Evolutionary conservation across 202 grass and related monocot species (phyloP), one percentile per base, ranked within the genome.

Genomic region (Saccharum hybrid): DNA sequence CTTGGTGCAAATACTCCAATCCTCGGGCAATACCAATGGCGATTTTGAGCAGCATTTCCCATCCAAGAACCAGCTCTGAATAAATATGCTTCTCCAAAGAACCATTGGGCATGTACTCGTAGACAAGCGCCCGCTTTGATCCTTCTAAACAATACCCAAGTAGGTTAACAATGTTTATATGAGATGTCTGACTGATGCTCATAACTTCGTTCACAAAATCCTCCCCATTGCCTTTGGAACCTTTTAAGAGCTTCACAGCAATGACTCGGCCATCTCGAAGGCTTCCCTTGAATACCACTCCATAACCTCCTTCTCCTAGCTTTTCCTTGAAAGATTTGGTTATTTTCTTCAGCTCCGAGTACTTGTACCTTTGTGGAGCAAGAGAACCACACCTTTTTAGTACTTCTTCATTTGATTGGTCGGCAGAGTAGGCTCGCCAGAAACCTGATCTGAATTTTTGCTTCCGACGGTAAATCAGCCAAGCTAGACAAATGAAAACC

Each of bases 191-290:
- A 0, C 88, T 42, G 22, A 97, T 91, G 30, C 91, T 97, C 15
- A 80, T 56, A 12, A 93, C 84, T 38, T 97, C 88, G n/a, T 93
- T 97, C 0, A 93, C 63, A 49, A 97, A 90, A 10, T 93, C 94
- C 22, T 89, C 82, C 49, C 91, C 85, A 0, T 88, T 62, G 61
- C 87, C 85, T 41, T 77, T 82, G 7, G 72, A 84, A 4, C 34
- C 56, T 54, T 70, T 79, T 41, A 93, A 77, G 65, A 97, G 61
- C 65, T 97, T 91, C 33, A 97, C 94, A n/a, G 94, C 90, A 39
- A 96, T 84, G 14, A 68, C 28, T 9, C 69, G 63, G n/a, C 84
- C 68, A 48, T 93, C 75, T 21, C 38, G 0, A 7, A 91, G 65
- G 10, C 2, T 83, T 76, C 93, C 93, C 70, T 80, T 82, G 22